These are phyloP conservation scores for Penicillium sp. DNA, from an alignment of 2,329 filamentous ascomycete genomes.

Conservation along the genomic window DNA sequence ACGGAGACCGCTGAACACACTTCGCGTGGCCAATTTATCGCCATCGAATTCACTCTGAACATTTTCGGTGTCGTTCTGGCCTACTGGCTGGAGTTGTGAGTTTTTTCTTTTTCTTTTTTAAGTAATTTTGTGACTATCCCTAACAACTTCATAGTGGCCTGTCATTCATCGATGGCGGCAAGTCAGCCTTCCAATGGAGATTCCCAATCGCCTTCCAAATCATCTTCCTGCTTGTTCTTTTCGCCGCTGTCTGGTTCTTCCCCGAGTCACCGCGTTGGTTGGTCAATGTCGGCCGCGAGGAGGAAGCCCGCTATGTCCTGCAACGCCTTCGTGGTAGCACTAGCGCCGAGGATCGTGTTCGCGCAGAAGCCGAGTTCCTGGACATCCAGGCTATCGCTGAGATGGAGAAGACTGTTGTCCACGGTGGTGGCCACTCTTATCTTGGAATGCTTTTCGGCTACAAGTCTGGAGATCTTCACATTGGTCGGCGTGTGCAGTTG, in stretches of 20 bases:
- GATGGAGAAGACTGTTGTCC: slow-evolving; percentile 61
- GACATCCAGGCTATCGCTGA: slow-evolving; percentile 69
- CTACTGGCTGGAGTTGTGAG: slow-evolving; percentile 64
- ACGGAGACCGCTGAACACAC: slow-evolving; percentile 72
- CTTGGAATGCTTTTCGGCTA: slow-evolving; percentile 69
- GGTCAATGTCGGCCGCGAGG: slow-evolving; percentile 66
- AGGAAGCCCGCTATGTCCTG: slow-evolving; percentile 70
- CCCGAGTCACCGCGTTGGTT: slow-evolving; percentile 67
- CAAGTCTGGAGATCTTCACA: slow-evolving; percentile 68
- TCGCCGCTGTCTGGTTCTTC: slow-evolving; percentile 66
- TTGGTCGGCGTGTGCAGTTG: slow-evolving; percentile 69
- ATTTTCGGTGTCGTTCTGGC: slow-evolving; percentile 70
- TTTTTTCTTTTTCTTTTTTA: neutral
- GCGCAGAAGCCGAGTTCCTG: slow-evolving; percentile 66
- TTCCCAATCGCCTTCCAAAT: slow-evolving; percentile 75
- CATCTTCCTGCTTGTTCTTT: slow-evolving; percentile 62
- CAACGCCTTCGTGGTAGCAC: slow-evolving; percentile 65
- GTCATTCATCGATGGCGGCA: slow-evolving; percentile 63
- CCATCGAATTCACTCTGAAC: slow-evolving; percentile 74
- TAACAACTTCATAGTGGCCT: slow-evolving; percentile 48
- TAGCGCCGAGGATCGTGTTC: slow-evolving; percentile 55
- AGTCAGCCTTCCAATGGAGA: slow-evolving; percentile 65
- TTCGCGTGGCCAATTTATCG: slow-evolving; percentile 69
- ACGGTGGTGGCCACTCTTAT: slow-evolving; percentile 57
- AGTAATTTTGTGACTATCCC: neutral